Percentiles rank a stretch among this genome's conserved stretches.
phyloP scores from a whole-genome alignment of 2,329 filamentous ascomycete genomes.

The Colletotrichum theobromicola region DNA sequence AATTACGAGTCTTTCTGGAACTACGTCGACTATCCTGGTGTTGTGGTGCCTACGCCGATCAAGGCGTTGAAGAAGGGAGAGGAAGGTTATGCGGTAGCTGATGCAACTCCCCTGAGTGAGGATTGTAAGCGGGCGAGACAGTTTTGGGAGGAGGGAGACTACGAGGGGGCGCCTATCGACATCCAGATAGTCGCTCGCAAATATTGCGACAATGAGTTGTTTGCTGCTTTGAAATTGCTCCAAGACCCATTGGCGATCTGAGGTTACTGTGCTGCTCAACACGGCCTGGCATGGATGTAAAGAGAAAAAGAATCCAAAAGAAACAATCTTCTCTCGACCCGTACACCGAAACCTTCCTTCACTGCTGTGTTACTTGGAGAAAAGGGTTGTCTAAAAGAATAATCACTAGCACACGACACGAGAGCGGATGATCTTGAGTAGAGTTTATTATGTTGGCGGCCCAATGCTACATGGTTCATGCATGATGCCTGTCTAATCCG shows the following conservation, averaged over 20 bases:
- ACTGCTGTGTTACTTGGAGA: not conserved
- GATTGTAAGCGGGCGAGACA: constrained; percentile 32
- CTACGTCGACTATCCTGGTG: constrained; percentile 40
- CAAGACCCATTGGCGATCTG: not conserved
- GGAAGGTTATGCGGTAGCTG: constrained; percentile 27
- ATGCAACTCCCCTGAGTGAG: constrained; percentile 30
- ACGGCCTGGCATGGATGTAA: not conserved
- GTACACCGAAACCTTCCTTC: not conserved
- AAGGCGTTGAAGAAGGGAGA: constrained; percentile 27
- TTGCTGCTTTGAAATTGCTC: constrained; percentile 27
- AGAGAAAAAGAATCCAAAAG: not conserved
- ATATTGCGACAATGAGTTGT: constrained; percentile 38
- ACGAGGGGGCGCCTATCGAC: constrained; percentile 42
- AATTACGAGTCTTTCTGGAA: constrained; percentile 41
- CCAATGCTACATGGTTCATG: not conserved
- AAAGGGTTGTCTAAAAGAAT: not conserved
- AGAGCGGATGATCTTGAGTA: not conserved
- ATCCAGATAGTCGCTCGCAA: constrained; percentile 38
- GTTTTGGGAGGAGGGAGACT: constrained; percentile 35
- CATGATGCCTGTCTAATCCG: not conserved
- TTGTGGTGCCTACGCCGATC: constrained; percentile 37
- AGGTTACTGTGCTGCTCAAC: not conserved
- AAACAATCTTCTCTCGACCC: not conserved
- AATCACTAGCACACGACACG: not conserved
- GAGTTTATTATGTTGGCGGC: not conserved